A percentile compares a stretch with the other conserved stretches of the same genome.
These are phyloP conservation scores for Diospyros kaki DNA, from an alignment of 148 eudicot species.

Conservation along the genomic window DNA sequence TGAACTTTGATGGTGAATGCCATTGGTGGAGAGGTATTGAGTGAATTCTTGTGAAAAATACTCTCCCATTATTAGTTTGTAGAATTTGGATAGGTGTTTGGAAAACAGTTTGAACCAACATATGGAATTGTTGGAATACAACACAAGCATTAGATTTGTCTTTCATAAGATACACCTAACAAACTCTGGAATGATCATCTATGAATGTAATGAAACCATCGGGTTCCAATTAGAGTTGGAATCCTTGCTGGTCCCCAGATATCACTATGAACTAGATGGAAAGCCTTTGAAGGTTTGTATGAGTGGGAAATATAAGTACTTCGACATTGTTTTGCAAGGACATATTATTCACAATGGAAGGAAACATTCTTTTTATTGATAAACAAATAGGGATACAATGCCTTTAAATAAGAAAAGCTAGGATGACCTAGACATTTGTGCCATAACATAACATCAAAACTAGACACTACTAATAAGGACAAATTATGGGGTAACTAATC, in stretches of 20 bases:
- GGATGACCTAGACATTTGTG: conserved; percentile 11
- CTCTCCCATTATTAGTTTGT: background rate
- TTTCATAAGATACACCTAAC: conserved; percentile 1
- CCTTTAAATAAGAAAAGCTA: background rate
- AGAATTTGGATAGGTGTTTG: background rate
- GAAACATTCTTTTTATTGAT: background rate
- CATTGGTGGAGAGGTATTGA: background rate
- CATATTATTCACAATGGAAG: background rate
- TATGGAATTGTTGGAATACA: background rate
- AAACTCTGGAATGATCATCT: background rate
- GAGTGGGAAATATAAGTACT: background rate
- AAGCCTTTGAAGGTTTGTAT: conserved; percentile 1
- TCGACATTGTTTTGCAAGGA: background rate
- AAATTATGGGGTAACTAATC: background rate
- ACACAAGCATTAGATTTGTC: background rate
- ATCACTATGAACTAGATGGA: background rate
- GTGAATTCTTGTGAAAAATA: background rate
- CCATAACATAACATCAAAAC: conserved; percentile 9
- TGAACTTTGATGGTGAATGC: background rate
- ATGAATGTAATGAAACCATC: conserved; percentile 6
- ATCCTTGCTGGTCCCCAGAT: conserved; percentile 3
- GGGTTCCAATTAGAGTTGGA: background rate
- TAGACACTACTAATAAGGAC: background rate
- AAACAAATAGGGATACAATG: background rate
- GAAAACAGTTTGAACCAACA: background rate